A percentile compares a stretch with the other conserved stretches of the same genome.
These are phyloP conservation scores for Mycena leptocephala DNA, from an alignment of 768 basidiomycete genomes.

Conservation along the genomic window DNA sequence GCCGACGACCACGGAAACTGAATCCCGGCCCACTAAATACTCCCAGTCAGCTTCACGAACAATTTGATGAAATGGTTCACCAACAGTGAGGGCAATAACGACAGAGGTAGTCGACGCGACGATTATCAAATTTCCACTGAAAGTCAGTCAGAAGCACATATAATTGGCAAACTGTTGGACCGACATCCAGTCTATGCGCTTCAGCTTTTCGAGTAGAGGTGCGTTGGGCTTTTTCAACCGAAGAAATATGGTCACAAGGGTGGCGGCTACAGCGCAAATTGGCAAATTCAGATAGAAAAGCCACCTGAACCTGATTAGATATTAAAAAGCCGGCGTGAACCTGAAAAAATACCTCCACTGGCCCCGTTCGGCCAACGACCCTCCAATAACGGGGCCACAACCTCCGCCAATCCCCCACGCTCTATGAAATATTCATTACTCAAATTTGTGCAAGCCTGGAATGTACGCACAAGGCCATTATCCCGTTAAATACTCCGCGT, in stretches of 20 bases:
- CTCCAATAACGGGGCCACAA: constrained; percentile 55
- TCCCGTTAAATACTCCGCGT: constrained; percentile 56
- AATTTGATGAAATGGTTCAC: too few species aligned
- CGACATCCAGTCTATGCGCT: constrained; percentile 54
- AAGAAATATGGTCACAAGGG: constrained; percentile 3
- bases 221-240: constrained; percentile 38
- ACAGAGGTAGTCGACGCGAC: background rate
- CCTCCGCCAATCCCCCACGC: constrained; percentile 55
- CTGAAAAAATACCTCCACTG: constrained; percentile 62
- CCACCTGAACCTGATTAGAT: too few species aligned
- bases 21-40: background rate
- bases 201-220: constrained; percentile 43
- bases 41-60: too few species aligned
- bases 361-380: constrained; percentile 48
- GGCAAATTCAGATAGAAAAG: background rate
- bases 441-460: background rate
- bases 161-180: constrained; percentile 2
- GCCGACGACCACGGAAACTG: background rate
- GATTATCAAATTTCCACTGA: background rate
- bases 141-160: background rate
- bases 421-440: constrained; percentile 22
- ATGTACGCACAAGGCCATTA: constrained; percentile 53
- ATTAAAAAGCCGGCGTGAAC: too few species aligned
- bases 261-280: constrained; percentile 7
- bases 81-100: background rate